Evolutionary conservation across 108 stramenopile species (phyloP).

Genomic region (Stephanodiscus minutulus): DNA sequence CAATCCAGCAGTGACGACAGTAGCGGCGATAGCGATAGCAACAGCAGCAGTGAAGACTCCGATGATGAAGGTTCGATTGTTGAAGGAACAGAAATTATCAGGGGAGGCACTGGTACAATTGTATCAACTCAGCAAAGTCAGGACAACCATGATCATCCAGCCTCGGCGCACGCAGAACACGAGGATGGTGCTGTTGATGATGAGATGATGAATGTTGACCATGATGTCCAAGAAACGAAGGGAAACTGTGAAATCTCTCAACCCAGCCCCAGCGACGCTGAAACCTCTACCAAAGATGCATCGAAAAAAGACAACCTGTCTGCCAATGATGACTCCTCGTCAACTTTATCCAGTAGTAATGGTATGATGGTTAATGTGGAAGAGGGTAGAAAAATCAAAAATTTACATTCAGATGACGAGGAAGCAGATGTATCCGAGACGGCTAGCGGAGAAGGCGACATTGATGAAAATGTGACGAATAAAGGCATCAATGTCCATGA

Average conservation of each 20-base stretch:
- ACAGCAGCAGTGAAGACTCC: constrained; percentile 3
- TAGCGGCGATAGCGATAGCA: neutral
- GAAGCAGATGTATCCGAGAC: neutral
- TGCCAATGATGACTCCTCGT: neutral
- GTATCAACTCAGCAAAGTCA: neutral
- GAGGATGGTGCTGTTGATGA: neutral
- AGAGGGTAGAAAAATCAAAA: neutral
- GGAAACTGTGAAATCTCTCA: neutral
- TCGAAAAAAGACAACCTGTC: neutral
- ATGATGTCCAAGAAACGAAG: neutral
- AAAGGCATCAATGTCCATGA: neutral
- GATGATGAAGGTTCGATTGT: neutral
- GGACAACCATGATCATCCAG: neutral
- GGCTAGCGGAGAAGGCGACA: neutral
- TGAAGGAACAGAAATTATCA: neutral
- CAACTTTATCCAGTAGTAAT: constrained; percentile 1
- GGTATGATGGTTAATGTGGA: neutral
- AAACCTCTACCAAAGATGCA: neutral
- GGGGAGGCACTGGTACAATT: neutral
- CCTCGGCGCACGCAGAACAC: neutral
- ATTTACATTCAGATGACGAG: neutral
- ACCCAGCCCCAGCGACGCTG: neutral
- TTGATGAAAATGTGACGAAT: neutral
- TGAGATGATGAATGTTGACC: neutral
- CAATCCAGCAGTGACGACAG: neutral